These are phyloP conservation scores for Sphaerosporella brunnea DNA, from an alignment of 495 filamentous ascomycete species.

Conservation along the genomic window DNA sequence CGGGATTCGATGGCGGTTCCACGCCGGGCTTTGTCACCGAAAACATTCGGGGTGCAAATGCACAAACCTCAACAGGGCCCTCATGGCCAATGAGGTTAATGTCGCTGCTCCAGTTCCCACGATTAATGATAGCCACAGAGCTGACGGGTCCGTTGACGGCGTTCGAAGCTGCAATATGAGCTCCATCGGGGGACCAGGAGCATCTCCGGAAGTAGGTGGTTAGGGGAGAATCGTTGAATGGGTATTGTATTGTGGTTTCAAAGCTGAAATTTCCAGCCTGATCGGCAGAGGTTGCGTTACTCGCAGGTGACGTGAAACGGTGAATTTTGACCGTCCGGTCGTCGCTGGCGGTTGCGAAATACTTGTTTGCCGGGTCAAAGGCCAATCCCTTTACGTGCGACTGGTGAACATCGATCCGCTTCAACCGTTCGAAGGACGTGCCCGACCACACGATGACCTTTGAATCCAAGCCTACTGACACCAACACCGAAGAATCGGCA, in stretches of 20 bases:
- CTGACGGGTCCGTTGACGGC: conserved; percentile 93
- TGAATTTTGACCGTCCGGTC: conserved; percentile 94
- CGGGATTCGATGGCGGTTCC: conserved; percentile 36
- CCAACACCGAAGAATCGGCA: conserved; percentile 81
- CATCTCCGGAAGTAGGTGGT: conserved; percentile 94
- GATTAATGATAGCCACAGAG: conserved; percentile 88
- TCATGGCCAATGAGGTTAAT: conserved; percentile 97
- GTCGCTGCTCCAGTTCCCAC: conserved; percentile 82
- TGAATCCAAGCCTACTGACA: conserved; percentile 91
- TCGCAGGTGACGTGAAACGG: conserved; percentile 72
- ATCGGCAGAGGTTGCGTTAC: conserved; percentile 87
- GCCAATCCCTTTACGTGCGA: conserved; percentile 97
- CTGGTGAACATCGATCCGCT: conserved; percentile 74
- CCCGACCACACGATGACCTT: conserved; percentile 98
- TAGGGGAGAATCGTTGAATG: conserved; percentile 73
- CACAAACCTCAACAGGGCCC: conserved; percentile 88
- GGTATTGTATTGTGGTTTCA: conserved; percentile 65
- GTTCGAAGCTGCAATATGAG: conserved; percentile 93
- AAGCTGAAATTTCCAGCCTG: conserved; percentile 88
- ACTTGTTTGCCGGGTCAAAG: conserved; percentile 97
- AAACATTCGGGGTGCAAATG: conserved; percentile 87
- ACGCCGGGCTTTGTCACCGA: conserved; percentile 41
- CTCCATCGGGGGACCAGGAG: conserved; percentile 93
- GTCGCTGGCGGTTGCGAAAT: conserved; percentile 94
- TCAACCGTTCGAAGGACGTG: conserved; percentile 92